Conservation (phyloP, 257 asterid species). For the Petunia axillaris region DNA sequence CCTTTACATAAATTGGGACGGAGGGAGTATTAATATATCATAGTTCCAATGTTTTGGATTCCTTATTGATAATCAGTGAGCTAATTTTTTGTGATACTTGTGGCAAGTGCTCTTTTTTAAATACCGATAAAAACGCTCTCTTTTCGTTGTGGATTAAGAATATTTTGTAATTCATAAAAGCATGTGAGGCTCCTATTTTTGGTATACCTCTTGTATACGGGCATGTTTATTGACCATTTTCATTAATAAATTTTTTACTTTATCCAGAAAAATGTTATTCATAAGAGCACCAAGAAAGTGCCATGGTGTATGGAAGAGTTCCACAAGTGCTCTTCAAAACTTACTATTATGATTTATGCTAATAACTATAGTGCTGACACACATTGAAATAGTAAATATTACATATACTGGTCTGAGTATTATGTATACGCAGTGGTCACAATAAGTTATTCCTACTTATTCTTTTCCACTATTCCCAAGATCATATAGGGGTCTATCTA, state of each 20-base stretch:
- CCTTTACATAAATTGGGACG: no score
- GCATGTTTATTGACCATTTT: no score
- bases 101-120: neutral
- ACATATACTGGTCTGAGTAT: neutral
- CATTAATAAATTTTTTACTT: no score
- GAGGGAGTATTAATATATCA: no score
- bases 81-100: neutral
- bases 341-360: neutral
- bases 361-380: neutral
- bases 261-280: neutral
- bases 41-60: neutral
- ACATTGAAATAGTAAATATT: neutral
- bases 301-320: constrained; percentile 1
- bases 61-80: neutral
- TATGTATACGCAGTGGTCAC: neutral
- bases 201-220: no score
- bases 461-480: neutral
- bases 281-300: neutral
- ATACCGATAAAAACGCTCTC: neutral
- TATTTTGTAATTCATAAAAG: neutral
- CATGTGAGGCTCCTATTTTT: neutral
- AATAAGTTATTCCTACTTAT: no score
- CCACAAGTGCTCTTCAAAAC: neutral
- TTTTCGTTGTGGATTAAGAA: neutral
- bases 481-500: neutral